Evolutionary conservation across 192 early-diverging fungal species (phyloP), one percentile per base, ranked within the genome.

Genomic region (Jimgerdemannia lactiflua): DNA sequence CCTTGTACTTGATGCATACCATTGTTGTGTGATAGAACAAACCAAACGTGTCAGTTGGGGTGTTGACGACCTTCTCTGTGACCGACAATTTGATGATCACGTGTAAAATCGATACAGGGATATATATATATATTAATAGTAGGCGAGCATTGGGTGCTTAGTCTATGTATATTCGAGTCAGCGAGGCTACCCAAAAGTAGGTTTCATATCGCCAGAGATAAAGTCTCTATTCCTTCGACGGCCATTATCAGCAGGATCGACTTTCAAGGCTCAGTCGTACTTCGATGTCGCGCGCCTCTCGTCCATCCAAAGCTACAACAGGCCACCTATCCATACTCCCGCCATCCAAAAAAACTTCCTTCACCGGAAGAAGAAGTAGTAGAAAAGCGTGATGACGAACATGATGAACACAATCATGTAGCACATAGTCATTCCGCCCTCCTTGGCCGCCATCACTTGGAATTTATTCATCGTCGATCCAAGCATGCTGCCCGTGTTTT

Each of bases 361-460:
- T 72, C 76, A 83, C 68, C 71, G 75, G 65, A 83, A 83, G 42
- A 83, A 83, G 40, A 71, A 71, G 42, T 77, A 83, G 43, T 83
- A 83, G 29, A 74, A 72, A n/a, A 79, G 70, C 63, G 77, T 63
- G 59, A 83, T 75, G 10, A 76, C 69, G 43, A 71, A 72, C 40
- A 83, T 75, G 72, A 83, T 77, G 65, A 83, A 83, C 39, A 83
- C 19, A 18, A 74, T 74, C 70, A 83, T 54, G 71, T 73, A 71
- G 70, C 81, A 83, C 68, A 74, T 76, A 43, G 67, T 74, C 19
- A 73, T 70, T 6, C 71, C 77, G 9, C 77, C 78, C 72, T 83
- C 75, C 71, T 83, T 83, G 39, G 71, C 49, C 4, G 81, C 81
- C 81, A 83, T 83, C 4, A 69, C 63, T 40, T 78, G 79, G 72